These are phyloP conservation scores for Epichloe hybrida DNA, from an alignment of 2,329 filamentous ascomycete genomes.

Conservation along the genomic window DNA sequence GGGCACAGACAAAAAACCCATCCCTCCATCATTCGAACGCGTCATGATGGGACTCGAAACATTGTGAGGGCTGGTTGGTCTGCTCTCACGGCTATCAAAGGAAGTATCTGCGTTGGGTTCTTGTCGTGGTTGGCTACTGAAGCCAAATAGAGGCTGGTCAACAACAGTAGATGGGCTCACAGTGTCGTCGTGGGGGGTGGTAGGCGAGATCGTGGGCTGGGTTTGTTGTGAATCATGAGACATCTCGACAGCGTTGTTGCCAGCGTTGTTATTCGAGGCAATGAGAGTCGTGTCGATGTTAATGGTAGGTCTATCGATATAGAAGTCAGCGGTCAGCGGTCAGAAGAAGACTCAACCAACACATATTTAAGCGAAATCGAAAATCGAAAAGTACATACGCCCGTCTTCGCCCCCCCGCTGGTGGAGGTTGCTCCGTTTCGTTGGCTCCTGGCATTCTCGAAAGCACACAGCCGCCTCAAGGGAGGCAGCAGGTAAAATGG, in stretches of 20 bases:
- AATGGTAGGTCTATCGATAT: slow-evolving; percentile 32
- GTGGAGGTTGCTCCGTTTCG: slow-evolving; percentile 8
- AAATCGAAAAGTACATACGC: slow-evolving; percentile 20
- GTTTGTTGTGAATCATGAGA: slow-evolving; percentile 11
- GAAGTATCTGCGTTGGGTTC: slow-evolving; percentile 43
- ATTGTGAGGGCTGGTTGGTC: slow-evolving; percentile 61
- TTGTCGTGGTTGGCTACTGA: slow-evolving; percentile 13
- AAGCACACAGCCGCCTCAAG: slow-evolving; percentile 9
- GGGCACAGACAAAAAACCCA: slow-evolving; percentile 54
- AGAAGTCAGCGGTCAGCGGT: neutral
- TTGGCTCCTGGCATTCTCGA: slow-evolving; percentile 12
- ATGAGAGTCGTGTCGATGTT: slow-evolving; percentile 39
- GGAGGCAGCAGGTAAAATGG: slow-evolving; percentile 5
- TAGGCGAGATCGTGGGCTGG: slow-evolving; percentile 17
- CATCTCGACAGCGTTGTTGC: slow-evolving; percentile 16
- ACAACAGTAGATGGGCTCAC: slow-evolving; percentile 26
- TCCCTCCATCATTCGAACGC: slow-evolving; percentile 30
- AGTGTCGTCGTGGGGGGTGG: slow-evolving; percentile 24
- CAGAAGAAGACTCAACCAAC: neutral
- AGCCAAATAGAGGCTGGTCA: slow-evolving; percentile 17
- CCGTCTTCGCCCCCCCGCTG: slow-evolving; percentile 18
- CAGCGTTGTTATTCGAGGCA: slow-evolving; percentile 10
- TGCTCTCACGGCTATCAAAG: slow-evolving; percentile 52
- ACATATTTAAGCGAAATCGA: neutral
- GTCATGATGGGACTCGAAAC: slow-evolving; percentile 45